phyloP scores from a whole-genome alignment of 257 asterid genomes.

The Solanum bukasovii region DNA sequence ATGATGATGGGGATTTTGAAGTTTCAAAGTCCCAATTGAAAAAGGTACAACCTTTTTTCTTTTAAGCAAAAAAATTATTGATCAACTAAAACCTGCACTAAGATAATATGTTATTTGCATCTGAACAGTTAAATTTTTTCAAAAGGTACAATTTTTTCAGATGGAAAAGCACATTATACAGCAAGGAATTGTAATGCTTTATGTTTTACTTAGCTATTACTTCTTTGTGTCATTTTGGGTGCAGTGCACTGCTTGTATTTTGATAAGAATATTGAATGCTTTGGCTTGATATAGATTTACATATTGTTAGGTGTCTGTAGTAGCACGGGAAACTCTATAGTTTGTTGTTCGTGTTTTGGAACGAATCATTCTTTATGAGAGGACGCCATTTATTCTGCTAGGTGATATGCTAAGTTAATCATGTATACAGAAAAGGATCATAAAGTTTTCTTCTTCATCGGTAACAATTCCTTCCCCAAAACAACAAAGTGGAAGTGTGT shows the following conservation, averaged over 20 bases:
- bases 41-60: constrained; percentile 30
- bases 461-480: too few relatives aligned
- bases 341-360: not conserved
- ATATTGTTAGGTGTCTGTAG: not conserved
- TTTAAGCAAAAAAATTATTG: not conserved
- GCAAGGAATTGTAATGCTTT: not conserved
- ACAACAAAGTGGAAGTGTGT: not conserved
- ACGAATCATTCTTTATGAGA: not conserved
- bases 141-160: not conserved
- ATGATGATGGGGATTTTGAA: constrained; percentile 13
- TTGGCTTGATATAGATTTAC: not conserved
- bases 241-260: not conserved
- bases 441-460: not conserved
- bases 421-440: not conserved
- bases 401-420: not conserved
- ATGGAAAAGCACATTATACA: not conserved
- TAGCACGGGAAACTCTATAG: not conserved
- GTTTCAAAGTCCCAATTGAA: constrained; percentile 28
- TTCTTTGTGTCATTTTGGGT: not conserved
- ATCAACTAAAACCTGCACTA: not conserved
- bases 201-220: not conserved
- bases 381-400: not conserved
- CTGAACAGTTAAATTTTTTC: not conserved
- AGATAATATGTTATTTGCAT: not conserved
- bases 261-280: not conserved